Percentiles rank a stretch among this genome's conserved stretches.
Conservation (phyloP, 345 rosid species). For the Hirschfeldia incana region DNA sequence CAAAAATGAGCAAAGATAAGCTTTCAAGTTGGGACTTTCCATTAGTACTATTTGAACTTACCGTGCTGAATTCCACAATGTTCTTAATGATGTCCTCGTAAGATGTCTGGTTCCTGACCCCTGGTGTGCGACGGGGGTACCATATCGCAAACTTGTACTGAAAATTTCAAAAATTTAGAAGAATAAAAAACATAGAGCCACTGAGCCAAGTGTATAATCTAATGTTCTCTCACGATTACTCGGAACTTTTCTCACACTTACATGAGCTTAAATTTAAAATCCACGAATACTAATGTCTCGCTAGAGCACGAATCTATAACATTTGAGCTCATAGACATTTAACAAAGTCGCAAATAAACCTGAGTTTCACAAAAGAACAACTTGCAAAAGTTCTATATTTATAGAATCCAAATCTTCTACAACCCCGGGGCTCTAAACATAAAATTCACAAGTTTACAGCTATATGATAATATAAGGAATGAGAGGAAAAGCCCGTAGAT, state of each 20-base stretch:
- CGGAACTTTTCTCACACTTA: not conserved
- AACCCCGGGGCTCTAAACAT: no score
- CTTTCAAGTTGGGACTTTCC: not conserved
- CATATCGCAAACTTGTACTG: constrained; percentile 90
- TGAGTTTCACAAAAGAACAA: no score
- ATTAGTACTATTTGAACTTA: constrained; percentile 50
- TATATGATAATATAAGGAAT: no score
- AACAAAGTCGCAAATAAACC: no score
- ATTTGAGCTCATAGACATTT: not conserved
- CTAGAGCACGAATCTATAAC: constrained; percentile 9
- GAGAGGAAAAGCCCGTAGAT: no score
- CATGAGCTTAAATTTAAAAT: not conserved
- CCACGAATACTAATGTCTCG: not conserved
- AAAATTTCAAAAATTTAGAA: constrained; percentile 14
- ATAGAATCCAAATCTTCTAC: no score
- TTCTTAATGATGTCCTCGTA: constrained; percentile 94
- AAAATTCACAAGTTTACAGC: no score
- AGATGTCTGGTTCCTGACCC: constrained; percentile 79
- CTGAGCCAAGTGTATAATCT: not conserved
- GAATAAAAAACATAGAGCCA: not conserved
- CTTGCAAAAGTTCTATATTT: no score
- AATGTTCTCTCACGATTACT: not conserved
- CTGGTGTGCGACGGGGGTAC: constrained; percentile 97
- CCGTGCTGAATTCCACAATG: constrained; percentile 85
- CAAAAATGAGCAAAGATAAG: constrained; percentile 23